phyloP scores from a whole-genome alignment of 164 flowering plant genomes.

The Annona cherimola region DNA sequence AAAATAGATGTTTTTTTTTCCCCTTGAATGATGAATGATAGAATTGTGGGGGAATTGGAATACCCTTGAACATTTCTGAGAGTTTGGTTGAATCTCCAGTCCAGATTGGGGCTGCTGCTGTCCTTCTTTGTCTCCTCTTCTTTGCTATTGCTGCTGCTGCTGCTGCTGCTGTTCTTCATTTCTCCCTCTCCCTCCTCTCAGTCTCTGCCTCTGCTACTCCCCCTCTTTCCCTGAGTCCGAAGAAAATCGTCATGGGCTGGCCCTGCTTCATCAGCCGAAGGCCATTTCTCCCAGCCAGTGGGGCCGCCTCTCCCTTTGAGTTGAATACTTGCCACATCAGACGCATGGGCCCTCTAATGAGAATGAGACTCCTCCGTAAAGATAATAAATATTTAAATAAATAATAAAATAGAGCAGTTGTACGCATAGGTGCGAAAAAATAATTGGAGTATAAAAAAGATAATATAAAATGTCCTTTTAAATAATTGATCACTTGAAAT shows the following conservation, averaged over 20 bases:
- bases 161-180: conserved; percentile 29
- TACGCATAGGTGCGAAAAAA: no score
- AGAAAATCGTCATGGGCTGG: background rate
- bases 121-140: conserved; percentile 29
- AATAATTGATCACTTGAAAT: no score
- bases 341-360: no score
- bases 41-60: background rate
- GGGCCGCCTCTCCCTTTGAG: background rate
- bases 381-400: no score
- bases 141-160: conserved; percentile 29
- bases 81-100: conserved; percentile 80
- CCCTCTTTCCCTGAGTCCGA: no score
- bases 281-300: background rate
- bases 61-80: conserved; percentile 86
- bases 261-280: background rate
- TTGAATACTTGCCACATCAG: background rate
- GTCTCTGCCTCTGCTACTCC: conserved; percentile 11
- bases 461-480: no score
- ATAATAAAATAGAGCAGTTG: no score
- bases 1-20: background rate
- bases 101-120: conserved; percentile 31
- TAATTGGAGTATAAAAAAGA: no score
- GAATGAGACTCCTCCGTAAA: no score
- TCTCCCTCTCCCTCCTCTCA: conserved; percentile 12
- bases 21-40: background rate